phyloP scores from a whole-genome alignment of 208 protist species.

The Trypanosoma mega region DNA sequence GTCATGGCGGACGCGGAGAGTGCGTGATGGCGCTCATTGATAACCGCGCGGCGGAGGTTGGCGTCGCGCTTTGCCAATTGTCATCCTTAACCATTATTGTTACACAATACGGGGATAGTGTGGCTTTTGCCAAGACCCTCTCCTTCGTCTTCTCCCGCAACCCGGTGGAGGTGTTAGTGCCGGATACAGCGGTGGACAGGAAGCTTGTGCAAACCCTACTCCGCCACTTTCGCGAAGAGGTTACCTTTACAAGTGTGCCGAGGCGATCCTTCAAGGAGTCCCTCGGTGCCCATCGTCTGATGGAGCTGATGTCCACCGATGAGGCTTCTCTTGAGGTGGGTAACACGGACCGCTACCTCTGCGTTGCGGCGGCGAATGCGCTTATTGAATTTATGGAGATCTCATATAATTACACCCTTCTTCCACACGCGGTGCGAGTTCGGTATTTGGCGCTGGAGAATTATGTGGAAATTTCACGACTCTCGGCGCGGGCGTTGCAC shows the following conservation, averaged over 20 bases:
- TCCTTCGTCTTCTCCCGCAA: slow-evolving; percentile 66
- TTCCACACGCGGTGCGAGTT: slow-evolving; percentile 66
- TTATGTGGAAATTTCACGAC: slow-evolving; percentile 62
- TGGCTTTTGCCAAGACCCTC: slow-evolving; percentile 64
- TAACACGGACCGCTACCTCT: slow-evolving; percentile 78
- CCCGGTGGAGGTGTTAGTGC: slow-evolving; percentile 75
- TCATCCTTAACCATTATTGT: slow-evolving; percentile 63
- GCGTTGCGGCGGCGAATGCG: slow-evolving; percentile 74
- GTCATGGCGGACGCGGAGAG: slow-evolving; percentile 17
- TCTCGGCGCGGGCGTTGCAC: slow-evolving; percentile 62
- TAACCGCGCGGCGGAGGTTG: slow-evolving; percentile 71
- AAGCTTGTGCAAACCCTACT: slow-evolving; percentile 63
- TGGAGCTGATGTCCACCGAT: slow-evolving; percentile 50
- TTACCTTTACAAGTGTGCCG: slow-evolving; percentile 78
- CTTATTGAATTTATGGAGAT: slow-evolving; percentile 73
- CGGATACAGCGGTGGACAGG: slow-evolving; percentile 48
- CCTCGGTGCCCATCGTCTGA: slow-evolving; percentile 54
- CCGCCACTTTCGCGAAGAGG: slow-evolving; percentile 44
- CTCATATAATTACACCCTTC: slow-evolving; percentile 65
- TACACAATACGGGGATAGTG: slow-evolving; percentile 75
- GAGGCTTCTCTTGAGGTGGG: slow-evolving; percentile 24
- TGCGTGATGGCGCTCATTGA: slow-evolving; percentile 73
- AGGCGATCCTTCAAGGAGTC: slow-evolving; percentile 70
- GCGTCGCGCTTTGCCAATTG: slow-evolving; percentile 63
- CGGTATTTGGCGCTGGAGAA: slow-evolving; percentile 65